Evolutionary conservation across 768 basidiomycete species (phyloP).

Genomic region (Mycena maculata): DNA sequence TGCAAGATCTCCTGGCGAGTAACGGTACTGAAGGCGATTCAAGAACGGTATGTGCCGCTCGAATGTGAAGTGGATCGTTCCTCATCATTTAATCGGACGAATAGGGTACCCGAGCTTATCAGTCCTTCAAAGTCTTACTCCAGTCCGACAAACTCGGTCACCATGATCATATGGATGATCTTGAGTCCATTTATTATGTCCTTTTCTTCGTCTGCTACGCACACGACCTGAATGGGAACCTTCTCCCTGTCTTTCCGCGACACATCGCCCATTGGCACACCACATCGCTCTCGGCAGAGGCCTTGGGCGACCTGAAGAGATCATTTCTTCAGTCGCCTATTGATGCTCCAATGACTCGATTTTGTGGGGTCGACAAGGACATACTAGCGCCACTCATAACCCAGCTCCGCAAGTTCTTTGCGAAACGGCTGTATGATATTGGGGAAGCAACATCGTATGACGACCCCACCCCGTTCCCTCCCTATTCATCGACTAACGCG

Average conservation of each 20-base stretch:
- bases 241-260: neutral
- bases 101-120: conserved; percentile 18
- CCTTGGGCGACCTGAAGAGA: neutral
- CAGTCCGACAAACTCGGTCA: neutral
- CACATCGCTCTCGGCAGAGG: neutral
- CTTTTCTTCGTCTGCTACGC: conserved; percentile 7
- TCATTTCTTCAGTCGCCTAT: neutral
- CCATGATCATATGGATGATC: conserved; percentile 22
- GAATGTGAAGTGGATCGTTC: neutral
- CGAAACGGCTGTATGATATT: neutral
- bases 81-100: neutral
- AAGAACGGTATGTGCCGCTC: neutral
- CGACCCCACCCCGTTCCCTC: neutral
- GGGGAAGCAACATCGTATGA: neutral
- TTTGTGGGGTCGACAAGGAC: neutral
- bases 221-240: neutral
- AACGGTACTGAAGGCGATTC: neutral
- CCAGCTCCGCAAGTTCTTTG: neutral
- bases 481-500: neutral
- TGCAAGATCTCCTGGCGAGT: neutral
- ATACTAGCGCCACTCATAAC: neutral
- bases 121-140: conserved; percentile 12
- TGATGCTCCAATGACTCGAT: neutral
- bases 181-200: conserved; percentile 21
- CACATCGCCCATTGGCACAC: neutral